These are phyloP conservation scores for Boletus austroedulis DNA, from an alignment of 1,284 basidiomycete species.

Conservation along the genomic window DNA sequence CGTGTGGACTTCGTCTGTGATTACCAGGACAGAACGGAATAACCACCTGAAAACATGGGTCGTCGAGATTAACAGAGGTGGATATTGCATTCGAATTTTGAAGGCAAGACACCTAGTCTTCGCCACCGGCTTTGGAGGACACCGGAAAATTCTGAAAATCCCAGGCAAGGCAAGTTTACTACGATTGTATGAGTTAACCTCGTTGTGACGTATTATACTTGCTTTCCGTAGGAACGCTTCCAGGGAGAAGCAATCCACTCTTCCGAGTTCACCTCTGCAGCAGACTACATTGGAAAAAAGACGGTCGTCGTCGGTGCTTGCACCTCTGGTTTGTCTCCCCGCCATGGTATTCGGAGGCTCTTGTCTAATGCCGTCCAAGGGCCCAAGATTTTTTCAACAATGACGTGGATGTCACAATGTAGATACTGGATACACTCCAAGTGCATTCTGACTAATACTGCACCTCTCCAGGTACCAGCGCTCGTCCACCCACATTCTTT, in stretches of 20 bases:
- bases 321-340: conserved; percentile 37
- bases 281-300: conserved; percentile 42
- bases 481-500: conserved; percentile 33
- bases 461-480: conserved; percentile 35
- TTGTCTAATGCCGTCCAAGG: no score
- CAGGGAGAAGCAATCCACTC: conserved; percentile 40
- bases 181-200: no score
- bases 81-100: conserved; percentile 30
- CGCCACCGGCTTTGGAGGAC: conserved; percentile 43
- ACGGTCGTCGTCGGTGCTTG: conserved; percentile 46
- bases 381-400: conserved; percentile 31
- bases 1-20: conserved; percentile 50
- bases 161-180: conserved; percentile 28
- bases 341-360: no score
- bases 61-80: conserved; percentile 32
- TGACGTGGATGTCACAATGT: conserved; percentile 31
- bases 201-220: no score
- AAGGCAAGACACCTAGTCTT: conserved; percentile 40
- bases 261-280: conserved; percentile 36
- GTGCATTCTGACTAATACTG: no score
- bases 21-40: conserved; percentile 40
- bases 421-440: no score
- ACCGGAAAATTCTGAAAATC: conserved; percentile 34
- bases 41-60: conserved; percentile 38
- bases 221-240: conserved; percentile 18